Conservation (phyloP, 2,329 filamentous ascomycete genomes). For the Chaetomiaceae sp. region DNA sequence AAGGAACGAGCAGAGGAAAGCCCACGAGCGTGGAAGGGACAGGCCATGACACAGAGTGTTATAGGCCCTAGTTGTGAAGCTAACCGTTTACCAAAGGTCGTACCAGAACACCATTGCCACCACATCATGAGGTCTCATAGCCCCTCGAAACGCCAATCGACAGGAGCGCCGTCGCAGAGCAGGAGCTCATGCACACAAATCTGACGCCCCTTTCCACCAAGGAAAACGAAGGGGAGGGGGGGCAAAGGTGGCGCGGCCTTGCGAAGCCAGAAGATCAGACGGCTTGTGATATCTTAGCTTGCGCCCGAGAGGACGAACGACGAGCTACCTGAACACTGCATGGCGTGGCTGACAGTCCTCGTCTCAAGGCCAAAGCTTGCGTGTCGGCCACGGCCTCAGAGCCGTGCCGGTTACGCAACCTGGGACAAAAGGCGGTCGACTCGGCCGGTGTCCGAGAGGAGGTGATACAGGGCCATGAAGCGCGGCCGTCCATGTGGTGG, state of each 20-base stretch:
- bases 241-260: not conserved
- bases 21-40: too few relatives aligned
- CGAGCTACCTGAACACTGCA: not conserved
- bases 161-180: not conserved
- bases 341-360: not conserved
- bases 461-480: not conserved
- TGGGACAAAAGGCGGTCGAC: not conserved
- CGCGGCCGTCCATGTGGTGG: not conserved
- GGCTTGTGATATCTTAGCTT: not conserved
- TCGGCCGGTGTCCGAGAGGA: not conserved
- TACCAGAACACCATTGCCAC: not conserved
- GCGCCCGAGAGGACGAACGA: too few relatives aligned
- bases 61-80: not conserved
- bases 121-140: not conserved
- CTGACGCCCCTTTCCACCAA: not conserved
- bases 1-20: not conserved
- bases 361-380: not conserved
- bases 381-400: conserved; percentile 2
- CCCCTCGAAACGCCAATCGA: not conserved
- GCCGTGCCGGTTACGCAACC: not conserved
- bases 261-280: not conserved
- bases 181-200: not conserved
- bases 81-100: not conserved
- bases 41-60: too few relatives aligned
- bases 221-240: not conserved